Evolutionary conservation across 225 moss, liverwort and hornwort species (phyloP).

Genomic region (Sphagnum tenellum): DNA sequence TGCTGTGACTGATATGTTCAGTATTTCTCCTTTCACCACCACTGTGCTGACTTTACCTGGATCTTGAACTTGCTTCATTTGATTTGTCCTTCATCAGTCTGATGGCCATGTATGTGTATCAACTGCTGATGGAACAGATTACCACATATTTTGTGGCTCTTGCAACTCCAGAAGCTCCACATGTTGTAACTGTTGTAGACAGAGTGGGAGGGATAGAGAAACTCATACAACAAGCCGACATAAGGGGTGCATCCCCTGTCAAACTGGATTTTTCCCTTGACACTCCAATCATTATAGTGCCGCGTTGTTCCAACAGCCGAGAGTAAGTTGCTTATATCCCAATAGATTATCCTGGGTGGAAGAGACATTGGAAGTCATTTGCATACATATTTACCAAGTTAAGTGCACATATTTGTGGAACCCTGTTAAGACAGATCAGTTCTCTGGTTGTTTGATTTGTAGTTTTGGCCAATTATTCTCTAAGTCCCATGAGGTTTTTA

Average conservation of each 20-base stretch:
- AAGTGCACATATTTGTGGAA: not conserved
- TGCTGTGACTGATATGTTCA: not conserved
- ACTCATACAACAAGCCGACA: slow-evolving; percentile 84
- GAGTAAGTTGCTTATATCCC: slow-evolving; percentile 49
- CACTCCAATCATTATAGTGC: slow-evolving; percentile 96
- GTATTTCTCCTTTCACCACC: not conserved
- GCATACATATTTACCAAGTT: no score
- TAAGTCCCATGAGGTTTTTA: no score
- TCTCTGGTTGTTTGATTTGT: no score
- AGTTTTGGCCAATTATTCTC: no score
- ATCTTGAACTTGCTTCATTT: not conserved
- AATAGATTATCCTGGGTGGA: not conserved
- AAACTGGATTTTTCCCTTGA: slow-evolving; percentile 89
- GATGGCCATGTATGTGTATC: not conserved
- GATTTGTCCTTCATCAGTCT: not conserved
- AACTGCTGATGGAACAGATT: slow-evolving; percentile 30
- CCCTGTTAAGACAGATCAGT: no score
- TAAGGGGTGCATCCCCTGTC: slow-evolving; percentile 78
- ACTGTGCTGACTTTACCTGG: not conserved
- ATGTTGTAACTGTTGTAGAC: slow-evolving; percentile 86
- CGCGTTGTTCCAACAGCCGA: slow-evolving; percentile 74
- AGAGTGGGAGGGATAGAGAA: slow-evolving; percentile 79
- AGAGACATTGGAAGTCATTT: not conserved
- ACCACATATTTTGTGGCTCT: slow-evolving; percentile 79
- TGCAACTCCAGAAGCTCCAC: slow-evolving; percentile 83